A percentile compares a stretch with the other conserved stretches of the same genome.
These are phyloP conservation scores for Zychaea mexicana DNA, from an alignment of 371 early-diverging fungal species.

Conservation along the genomic window DNA sequence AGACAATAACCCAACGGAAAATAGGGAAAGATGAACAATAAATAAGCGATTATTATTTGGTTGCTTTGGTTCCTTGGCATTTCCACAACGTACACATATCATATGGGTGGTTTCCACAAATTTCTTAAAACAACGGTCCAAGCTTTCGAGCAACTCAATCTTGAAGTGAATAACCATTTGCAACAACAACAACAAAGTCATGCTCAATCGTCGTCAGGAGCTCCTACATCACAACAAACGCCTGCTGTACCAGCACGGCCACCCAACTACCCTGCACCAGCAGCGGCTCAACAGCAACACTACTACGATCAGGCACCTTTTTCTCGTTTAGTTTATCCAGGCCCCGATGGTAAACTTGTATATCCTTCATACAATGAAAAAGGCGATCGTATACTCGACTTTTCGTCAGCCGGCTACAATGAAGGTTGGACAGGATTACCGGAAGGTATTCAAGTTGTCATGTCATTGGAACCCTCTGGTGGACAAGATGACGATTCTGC, in stretches of 20 bases:
- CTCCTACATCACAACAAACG: neutral
- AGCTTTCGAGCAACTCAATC: constrained; percentile 10
- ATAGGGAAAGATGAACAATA: too few species aligned
- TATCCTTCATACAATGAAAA: constrained; percentile 45
- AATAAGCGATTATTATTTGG: too few species aligned
- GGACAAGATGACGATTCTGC: constrained; percentile 37
- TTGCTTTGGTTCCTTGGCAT: too few species aligned
- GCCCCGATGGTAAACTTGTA: constrained; percentile 24
- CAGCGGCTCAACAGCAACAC: neutral
- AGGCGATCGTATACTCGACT: constrained; percentile 50
- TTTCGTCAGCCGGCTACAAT: constrained; percentile 51
- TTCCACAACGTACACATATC: too few species aligned
- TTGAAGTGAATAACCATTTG: constrained; percentile 4
- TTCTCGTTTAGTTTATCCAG: constrained; percentile 13
- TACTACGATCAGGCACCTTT: constrained; percentile 4
- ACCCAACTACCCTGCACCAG: neutral
- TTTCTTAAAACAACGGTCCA: constrained; percentile 13
- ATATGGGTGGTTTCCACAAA: constrained; percentile 13
- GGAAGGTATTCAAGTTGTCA: constrained; percentile 19
- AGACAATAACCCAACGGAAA: too few species aligned
- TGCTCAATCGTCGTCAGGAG: neutral
- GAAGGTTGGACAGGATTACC: constrained; percentile 39
- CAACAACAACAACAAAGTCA: neutral
- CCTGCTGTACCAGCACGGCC: neutral
- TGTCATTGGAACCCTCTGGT: constrained; percentile 25